Percentiles rank a stretch among this genome's conserved stretches.
phyloP scores from a whole-genome alignment of 345 rosid species.

The Euclidium syriacum region DNA sequence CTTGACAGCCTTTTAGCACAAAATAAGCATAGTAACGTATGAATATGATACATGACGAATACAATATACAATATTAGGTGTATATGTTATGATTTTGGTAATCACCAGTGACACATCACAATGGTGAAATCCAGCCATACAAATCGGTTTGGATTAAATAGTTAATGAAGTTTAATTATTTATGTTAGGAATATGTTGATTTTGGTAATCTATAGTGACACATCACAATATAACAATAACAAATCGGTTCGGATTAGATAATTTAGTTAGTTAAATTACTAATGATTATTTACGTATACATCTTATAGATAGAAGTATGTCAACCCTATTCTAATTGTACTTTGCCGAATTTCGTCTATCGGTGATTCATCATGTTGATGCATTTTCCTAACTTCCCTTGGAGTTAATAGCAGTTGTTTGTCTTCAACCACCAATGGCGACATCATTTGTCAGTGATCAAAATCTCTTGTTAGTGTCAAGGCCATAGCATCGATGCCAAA shows the following conservation, averaged over 20 bases:
- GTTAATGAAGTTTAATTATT: background rate
- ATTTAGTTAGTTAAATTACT: background rate
- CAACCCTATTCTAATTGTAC: no score
- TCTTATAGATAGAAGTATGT: no score
- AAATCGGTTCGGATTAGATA: background rate
- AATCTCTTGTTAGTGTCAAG: no score
- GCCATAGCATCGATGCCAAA: no score
- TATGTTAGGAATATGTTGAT: background rate
- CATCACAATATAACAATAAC: background rate
- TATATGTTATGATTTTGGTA: slow-evolving; percentile 14
- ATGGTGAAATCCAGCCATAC: slow-evolving; percentile 4
- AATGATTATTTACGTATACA: background rate
- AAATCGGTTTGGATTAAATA: background rate
- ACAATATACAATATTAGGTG: slow-evolving; percentile 7
- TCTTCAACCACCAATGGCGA: no score
- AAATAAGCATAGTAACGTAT: background rate
- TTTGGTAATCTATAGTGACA: background rate
- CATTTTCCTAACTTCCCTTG: no score
- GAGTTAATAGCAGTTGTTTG: no score
- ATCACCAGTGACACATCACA: slow-evolving; percentile 15
- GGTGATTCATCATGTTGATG: no score
- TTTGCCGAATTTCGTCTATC: no score
- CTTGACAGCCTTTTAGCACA: slow-evolving; percentile 13
- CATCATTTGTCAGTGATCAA: no score
- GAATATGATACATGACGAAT: background rate